Evolutionary conservation across 768 basidiomycete species (phyloP).

Genomic region (Boletus sp.): DNA sequence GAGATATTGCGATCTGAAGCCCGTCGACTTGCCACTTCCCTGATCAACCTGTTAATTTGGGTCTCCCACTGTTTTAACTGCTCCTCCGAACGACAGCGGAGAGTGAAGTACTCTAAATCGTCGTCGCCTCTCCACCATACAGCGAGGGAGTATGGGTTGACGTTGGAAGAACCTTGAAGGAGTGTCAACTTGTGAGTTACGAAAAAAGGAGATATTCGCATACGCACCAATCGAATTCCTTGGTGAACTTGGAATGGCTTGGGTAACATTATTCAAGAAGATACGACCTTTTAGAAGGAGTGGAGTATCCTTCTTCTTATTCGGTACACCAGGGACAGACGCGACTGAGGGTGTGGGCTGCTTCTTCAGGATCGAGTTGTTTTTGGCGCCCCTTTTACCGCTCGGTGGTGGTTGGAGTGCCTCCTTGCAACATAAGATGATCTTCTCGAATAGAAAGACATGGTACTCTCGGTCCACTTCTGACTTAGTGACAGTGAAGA

Average conservation of each 20-base stretch:
- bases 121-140: constrained; percentile 96
- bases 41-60: constrained; percentile 84
- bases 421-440: constrained; percentile 98
- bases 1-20: constrained; percentile 63
- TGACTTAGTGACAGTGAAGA: constrained; percentile 94
- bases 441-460: constrained; percentile 98
- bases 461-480: constrained; percentile 98
- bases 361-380: constrained; percentile 87
- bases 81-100: constrained; percentile 91
- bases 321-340: constrained; percentile 51
- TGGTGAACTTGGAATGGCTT: constrained; percentile 63
- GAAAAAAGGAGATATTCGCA: constrained; percentile 6
- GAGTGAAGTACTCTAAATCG: constrained; percentile 89
- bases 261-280: constrained; percentile 93
- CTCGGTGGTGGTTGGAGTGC: constrained; percentile 56
- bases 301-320: constrained; percentile 74
- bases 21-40: constrained; percentile 67
- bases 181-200: neutral
- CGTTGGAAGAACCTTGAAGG: constrained; percentile 43
- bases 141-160: constrained; percentile 73
- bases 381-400: constrained; percentile 75
- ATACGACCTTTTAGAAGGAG: constrained; percentile 94
- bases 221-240: constrained; percentile 60
- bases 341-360: constrained; percentile 49
- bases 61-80: constrained; percentile 92